Conservation (phyloP, 352 stramenopile species). For the Phytopythium mirpurense region DNA sequence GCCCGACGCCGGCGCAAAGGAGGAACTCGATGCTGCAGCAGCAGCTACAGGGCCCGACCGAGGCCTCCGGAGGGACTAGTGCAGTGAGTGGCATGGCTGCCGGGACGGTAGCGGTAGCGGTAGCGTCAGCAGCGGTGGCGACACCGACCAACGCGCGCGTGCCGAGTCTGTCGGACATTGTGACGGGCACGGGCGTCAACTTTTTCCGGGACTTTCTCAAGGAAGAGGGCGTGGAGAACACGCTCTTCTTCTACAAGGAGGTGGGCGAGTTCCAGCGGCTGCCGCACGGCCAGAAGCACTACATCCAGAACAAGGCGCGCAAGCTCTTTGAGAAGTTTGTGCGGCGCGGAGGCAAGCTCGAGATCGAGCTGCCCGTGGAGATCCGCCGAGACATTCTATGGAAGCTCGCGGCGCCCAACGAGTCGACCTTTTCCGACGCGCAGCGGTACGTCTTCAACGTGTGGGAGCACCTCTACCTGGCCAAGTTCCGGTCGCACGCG, state of each 20-base stretch:
- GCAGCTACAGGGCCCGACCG: neutral
- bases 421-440: constrained; percentile 60
- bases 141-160: neutral
- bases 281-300: constrained; percentile 59
- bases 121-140: too few species aligned
- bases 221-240: constrained; percentile 43
- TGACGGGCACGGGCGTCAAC: constrained; percentile 43
- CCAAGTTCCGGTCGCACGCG: constrained; percentile 31
- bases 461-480: constrained; percentile 46
- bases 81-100: neutral
- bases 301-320: constrained; percentile 65
- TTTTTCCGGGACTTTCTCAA: constrained; percentile 56
- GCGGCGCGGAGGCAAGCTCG: constrained; percentile 47
- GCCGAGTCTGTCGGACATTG: constrained; percentile 25
- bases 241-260: constrained; percentile 68
- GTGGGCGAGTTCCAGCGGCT: constrained; percentile 67
- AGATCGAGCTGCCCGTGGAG: constrained; percentile 53
- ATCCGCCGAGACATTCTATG: constrained; percentile 64
- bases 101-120: too few species aligned
- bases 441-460: constrained; percentile 42
- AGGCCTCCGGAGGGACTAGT: neutral
- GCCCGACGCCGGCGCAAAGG: neutral
- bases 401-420: constrained; percentile 45
- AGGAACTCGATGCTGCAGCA: neutral
- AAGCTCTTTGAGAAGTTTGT: constrained; percentile 75